Evolutionary conservation across 2,329 filamentous ascomycete genomes (phyloP), one percentile per base, ranked within the genome.

Genomic region (Macrophomina tecta): DNA sequence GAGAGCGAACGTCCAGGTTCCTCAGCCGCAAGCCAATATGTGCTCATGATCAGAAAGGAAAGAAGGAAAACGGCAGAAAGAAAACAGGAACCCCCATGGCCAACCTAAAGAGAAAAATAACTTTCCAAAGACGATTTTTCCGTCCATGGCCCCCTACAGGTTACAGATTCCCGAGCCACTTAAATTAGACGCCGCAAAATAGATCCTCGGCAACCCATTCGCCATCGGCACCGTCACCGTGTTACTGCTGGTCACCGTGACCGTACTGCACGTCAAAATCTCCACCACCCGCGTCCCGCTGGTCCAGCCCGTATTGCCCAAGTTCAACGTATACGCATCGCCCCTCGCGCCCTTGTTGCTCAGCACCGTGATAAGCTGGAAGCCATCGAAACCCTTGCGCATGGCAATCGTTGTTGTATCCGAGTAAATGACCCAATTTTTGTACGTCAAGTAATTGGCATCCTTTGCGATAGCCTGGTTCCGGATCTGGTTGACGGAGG

Each of bases 321-420:
- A 68, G 23, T 68, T 71, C 28, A 79, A 69, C 2, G 70, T 73
- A 67, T 77, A 79, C 3, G 70, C 55, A n/a, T 64, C 65, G 36
- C 76, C 73, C 5, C 69, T 67, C 1, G 72, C 69, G 2, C 81
- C 81, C 46, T 78, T 77, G 62, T 82, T 83, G 28, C 58, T 82
- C 11, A 83, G 70, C 5, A 84, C 73, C 65, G 81, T 80, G 42
- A 85, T 76, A 16, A 85, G 73, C 9, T 78, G 78, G 5, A 77
- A 72, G 6, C 77, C 68, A 58, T 80, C 79, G 46, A 75, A 73
- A 3, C 81, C 82, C 67, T 82, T 81, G 18, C 82, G 78, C 73
- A 84, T 79, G 3, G 78, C 82, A 12, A 85, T 69, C 9, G 79
- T 81, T 46, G 78, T 76, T 5, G 72, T 71, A 53, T 84, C 81